These are phyloP conservation scores for Pseudofabraea citricarpa DNA, from an alignment of 2,329 filamentous ascomycete species.

Conservation along the genomic window DNA sequence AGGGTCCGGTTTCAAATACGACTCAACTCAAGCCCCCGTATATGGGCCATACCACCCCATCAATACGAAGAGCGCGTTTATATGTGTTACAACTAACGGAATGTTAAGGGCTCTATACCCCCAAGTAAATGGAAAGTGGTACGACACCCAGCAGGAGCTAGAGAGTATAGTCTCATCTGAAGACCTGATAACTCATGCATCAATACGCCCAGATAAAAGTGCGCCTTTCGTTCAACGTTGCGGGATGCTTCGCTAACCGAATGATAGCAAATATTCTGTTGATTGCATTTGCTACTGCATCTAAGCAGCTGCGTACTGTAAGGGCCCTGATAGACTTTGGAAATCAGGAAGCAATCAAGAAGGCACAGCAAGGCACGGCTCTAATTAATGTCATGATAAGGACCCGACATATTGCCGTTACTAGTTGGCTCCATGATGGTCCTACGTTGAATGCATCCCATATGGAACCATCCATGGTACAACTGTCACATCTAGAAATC, in stretches of 20 bases:
- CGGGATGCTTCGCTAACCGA: no score
- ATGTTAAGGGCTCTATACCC: conserved; percentile 72
- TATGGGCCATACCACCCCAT: conserved; percentile 71
- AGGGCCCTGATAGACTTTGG: conserved; percentile 74
- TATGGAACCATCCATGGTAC: conserved; percentile 46
- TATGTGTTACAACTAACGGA: conserved; percentile 73
- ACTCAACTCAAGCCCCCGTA: conserved; percentile 59
- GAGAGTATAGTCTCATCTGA: conserved; percentile 69
- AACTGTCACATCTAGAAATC: conserved; percentile 71
- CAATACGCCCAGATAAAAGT: conserved; percentile 72
- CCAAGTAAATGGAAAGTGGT: conserved; percentile 66
- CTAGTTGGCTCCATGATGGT: conserved; percentile 41
- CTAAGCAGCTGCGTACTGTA: conserved; percentile 69
- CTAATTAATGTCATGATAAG: conserved; percentile 47
- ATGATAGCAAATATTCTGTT: conserved; percentile 43
- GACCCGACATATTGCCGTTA: conserved; percentile 51
- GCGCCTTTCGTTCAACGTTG: no score
- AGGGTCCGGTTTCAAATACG: conserved; percentile 60
- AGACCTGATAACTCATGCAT: conserved; percentile 75
- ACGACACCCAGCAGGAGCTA: conserved; percentile 68
- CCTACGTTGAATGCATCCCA: conserved; percentile 33
- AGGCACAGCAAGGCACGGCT: conserved; percentile 42
- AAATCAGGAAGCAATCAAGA: conserved; percentile 49
- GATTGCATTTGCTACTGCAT: conserved; percentile 63
- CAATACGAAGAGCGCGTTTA: conserved; percentile 64